Conservation (phyloP, 768 basidiomycete genomes). For the Suillus fuscotomentosus region DNA sequence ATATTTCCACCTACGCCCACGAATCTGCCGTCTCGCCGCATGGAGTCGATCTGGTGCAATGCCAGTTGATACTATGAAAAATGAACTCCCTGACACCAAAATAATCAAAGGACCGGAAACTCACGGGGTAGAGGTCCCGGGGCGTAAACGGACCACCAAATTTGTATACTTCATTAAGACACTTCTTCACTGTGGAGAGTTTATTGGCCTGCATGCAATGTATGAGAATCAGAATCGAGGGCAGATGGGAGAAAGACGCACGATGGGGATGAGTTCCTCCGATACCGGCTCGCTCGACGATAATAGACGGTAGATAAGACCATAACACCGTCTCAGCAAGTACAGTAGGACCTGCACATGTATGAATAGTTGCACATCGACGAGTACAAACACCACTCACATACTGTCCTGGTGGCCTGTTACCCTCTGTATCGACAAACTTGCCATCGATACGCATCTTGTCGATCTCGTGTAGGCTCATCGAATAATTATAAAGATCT, state of each 20-base stretch:
- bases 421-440: constrained; percentile 92
- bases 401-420: constrained; percentile 91
- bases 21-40: constrained; percentile 94
- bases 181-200: constrained; percentile 94
- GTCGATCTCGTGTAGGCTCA: constrained; percentile 94
- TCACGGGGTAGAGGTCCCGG: constrained; percentile 89
- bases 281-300: constrained; percentile 97
- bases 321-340: constrained; percentile 91
- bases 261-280: constrained; percentile 96
- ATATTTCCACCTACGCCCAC: constrained; percentile 83
- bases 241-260: constrained; percentile 35
- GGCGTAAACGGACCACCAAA: constrained; percentile 93
- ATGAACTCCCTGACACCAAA: constrained; percentile 10
- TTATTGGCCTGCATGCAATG: constrained; percentile 76
- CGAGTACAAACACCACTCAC: constrained; percentile 43
- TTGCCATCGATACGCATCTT: constrained; percentile 97
- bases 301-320: constrained; percentile 89
- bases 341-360: constrained; percentile 79
- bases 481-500: constrained; percentile 89
- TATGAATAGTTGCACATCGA: background rate
- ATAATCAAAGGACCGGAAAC: constrained; percentile 26
- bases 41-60: constrained; percentile 90
- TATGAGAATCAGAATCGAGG: background rate
- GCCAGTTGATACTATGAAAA: constrained; percentile 82
- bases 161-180: constrained; percentile 92